A percentile compares a stretch with the other conserved stretches of the same genome.
These are phyloP conservation scores for Penicillium malachiteum DNA, from an alignment of 495 filamentous ascomycete species.

Conservation along the genomic window DNA sequence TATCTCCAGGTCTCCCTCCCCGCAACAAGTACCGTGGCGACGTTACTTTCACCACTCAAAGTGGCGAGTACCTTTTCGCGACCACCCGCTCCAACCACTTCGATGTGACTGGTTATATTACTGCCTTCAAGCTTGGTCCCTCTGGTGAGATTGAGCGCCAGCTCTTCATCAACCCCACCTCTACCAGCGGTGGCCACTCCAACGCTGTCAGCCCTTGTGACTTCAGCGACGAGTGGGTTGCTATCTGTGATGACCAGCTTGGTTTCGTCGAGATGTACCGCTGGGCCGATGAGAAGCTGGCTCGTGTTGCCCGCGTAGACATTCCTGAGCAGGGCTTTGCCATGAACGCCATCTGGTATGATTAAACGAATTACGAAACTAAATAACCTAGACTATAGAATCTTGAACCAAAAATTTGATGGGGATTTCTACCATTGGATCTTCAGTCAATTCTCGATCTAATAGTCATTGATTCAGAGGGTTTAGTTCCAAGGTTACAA, in stretches of 20 bases:
- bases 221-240: conserved; percentile 82
- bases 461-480: too few relatives aligned
- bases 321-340: conserved; percentile 80
- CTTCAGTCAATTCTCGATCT: too few relatives aligned
- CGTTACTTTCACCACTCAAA: conserved; percentile 66
- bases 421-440: too few relatives aligned
- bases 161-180: conserved; percentile 76
- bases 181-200: conserved; percentile 80
- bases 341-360: conserved; percentile 91
- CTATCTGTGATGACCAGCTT: conserved; percentile 79
- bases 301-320: conserved; percentile 68
- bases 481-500: too few relatives aligned
- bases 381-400: conserved; percentile 3
- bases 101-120: conserved; percentile 75
- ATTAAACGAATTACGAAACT: conserved; percentile 44
- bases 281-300: conserved; percentile 75
- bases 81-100: conserved; percentile 75
- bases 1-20: conserved; percentile 43
- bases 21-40: conserved; percentile 70
- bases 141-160: conserved; percentile 71
- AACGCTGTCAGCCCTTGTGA: conserved; percentile 78
- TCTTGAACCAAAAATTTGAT: not conserved
- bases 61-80: conserved; percentile 71
- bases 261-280: conserved; percentile 84
- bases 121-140: conserved; percentile 69